These are phyloP conservation scores for Yarrowia sp. DNA, from an alignment of 805 yeast genomes.

Conservation along the genomic window DNA sequence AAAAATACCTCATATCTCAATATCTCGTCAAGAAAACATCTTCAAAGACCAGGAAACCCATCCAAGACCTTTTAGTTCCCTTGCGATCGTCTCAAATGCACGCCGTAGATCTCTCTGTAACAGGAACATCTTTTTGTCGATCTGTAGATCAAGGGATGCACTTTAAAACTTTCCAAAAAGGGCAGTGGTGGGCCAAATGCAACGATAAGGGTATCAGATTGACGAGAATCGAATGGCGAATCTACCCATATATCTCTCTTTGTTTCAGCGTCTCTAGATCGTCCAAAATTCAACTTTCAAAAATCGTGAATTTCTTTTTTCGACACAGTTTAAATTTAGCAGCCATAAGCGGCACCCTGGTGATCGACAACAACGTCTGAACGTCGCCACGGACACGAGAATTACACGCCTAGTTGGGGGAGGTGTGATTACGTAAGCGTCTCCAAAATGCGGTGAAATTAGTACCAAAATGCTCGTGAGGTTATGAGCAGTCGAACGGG, in stretches of 20 bases:
- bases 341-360: slow-evolving; percentile 14
- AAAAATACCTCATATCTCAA: too few relatives aligned
- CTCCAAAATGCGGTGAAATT: too few relatives aligned
- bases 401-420: slow-evolving; percentile 1
- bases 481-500: too few relatives aligned
- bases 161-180: not conserved
- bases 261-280: too few relatives aligned
- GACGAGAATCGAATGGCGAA: too few relatives aligned
- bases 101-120: not conserved
- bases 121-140: not conserved
- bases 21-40: too few relatives aligned
- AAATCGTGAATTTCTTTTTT: not conserved
- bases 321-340: not conserved
- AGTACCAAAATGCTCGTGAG: too few relatives aligned
- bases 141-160: slow-evolving; percentile 13
- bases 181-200: too few relatives aligned
- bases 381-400: slow-evolving; percentile 17
- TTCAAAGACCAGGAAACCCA: too few relatives aligned
- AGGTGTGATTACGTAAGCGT: not conserved
- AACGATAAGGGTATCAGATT: too few relatives aligned
- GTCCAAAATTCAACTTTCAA: too few relatives aligned
- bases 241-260: too few relatives aligned
- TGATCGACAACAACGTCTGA: slow-evolving; percentile 9
- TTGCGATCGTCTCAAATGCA: not conserved
- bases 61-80: not conserved